These are phyloP conservation scores for Tulasnella sp. DNA, from an alignment of 768 basidiomycete species.

Conservation along the genomic window DNA sequence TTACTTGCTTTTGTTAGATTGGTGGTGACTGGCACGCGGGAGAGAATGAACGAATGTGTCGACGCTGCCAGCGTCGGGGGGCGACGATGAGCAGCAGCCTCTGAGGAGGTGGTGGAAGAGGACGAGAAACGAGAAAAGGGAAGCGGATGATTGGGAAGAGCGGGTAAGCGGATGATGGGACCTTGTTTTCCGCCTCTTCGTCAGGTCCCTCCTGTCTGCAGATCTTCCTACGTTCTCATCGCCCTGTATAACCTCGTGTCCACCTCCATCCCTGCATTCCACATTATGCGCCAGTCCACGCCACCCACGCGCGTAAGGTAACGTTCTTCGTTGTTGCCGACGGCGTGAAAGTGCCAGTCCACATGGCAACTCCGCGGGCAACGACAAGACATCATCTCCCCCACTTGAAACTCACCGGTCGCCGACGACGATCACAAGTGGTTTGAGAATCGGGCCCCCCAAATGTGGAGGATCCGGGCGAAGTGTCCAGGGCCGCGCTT, in stretches of 20 bases:
- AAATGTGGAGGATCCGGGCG: neutral
- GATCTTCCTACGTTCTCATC: neutral
- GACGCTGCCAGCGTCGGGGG: neutral
- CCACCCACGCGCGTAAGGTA: neutral
- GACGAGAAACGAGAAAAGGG: neutral
- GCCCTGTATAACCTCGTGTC: neutral
- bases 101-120: conserved; percentile 1
- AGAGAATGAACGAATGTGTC: neutral
- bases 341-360: neutral
- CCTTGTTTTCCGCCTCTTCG: neutral
- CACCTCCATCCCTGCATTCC: neutral
- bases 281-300: neutral
- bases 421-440: neutral
- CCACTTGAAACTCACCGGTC: neutral
- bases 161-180: conserved; percentile 7
- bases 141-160: neutral
- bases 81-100: neutral
- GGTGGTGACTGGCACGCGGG: neutral
- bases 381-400: neutral
- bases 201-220: conserved; percentile 6
- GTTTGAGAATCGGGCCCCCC: neutral
- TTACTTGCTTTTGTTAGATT: neutral
- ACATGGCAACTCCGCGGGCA: neutral
- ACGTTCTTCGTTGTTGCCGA: neutral
- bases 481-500: neutral